Conservation (phyloP, 2,329 filamentous ascomycete genomes). For the Fusarium bactridioides region DNA sequence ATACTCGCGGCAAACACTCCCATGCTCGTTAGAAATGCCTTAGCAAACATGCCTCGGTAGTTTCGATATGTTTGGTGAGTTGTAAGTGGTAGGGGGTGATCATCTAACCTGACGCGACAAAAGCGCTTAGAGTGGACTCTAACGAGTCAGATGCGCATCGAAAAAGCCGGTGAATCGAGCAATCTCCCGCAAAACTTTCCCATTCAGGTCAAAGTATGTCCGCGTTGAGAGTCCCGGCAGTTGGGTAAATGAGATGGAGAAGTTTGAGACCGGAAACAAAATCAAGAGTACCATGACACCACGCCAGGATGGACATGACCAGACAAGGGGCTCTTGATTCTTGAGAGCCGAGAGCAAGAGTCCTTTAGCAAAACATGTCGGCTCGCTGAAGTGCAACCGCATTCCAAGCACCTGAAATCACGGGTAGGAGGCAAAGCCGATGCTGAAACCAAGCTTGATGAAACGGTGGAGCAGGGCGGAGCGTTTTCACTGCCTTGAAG, state of each 20-base stretch:
- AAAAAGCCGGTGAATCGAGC: slow-evolving; percentile 12
- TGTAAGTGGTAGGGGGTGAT: slow-evolving; percentile 17
- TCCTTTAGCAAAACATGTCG: not conserved
- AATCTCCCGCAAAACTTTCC: slow-evolving; percentile 27
- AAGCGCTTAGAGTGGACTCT: slow-evolving; percentile 41
- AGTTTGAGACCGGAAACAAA: slow-evolving; percentile 35
- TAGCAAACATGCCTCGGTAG: slow-evolving; percentile 9
- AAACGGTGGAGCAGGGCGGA: slow-evolving; percentile 10
- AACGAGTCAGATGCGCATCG: slow-evolving; percentile 16
- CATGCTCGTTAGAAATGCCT: not conserved
- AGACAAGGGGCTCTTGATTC: slow-evolving; percentile 14
- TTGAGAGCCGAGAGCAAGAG: not conserved
- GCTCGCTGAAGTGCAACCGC: not conserved
- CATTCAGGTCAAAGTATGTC: slow-evolving; percentile 19
- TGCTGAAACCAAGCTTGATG: not conserved
- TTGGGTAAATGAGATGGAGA: slow-evolving; percentile 36
- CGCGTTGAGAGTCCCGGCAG: slow-evolving; percentile 26
- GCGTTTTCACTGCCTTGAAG: slow-evolving; percentile 1
- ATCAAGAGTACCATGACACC: slow-evolving; percentile 20
- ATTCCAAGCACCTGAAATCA: slow-evolving; percentile 4
- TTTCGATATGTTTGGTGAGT: slow-evolving; percentile 14
- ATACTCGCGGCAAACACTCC: slow-evolving; percentile 34
- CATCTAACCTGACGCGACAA: slow-evolving; percentile 27
- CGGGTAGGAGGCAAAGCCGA: not conserved
- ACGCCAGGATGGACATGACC: not conserved